phyloP scores from a whole-genome alignment of 176 grass and related monocot genomes.

The Ampelocalamus luodianensis region DNA sequence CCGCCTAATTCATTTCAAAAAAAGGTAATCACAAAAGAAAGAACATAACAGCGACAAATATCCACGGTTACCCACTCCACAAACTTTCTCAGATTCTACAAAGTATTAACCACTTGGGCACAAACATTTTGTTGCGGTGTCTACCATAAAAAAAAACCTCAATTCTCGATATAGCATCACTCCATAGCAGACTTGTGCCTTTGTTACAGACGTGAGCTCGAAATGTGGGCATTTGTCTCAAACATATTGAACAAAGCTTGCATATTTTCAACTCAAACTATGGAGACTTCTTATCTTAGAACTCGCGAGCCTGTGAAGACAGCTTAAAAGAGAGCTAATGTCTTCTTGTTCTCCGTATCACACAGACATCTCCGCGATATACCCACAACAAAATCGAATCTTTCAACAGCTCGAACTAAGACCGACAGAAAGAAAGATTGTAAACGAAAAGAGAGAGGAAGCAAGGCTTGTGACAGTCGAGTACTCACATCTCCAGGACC shows the following conservation, averaged over 20 bases:
- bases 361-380: background rate
- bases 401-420: background rate
- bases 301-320: no score
- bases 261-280: constrained; percentile 2
- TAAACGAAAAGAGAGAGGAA: background rate
- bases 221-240: background rate
- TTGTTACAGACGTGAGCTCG: background rate
- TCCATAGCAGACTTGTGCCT: background rate
- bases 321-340: no score
- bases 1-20: no score
- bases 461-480: background rate
- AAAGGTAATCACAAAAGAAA: no score
- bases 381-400: background rate
- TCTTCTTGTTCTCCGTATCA: background rate
- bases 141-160: background rate
- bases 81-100: no score
- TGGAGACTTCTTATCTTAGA: no score
- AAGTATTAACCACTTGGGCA: no score
- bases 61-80: no score
- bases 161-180: background rate
- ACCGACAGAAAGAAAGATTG: constrained; percentile 9
- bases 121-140: no score
- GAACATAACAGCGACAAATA: no score
- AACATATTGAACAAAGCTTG: constrained; percentile 11
- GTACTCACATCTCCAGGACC: constrained; percentile 87